These are phyloP conservation scores for Heliocybe sulcata DNA, from an alignment of 1,284 basidiomycete genomes.

Conservation along the genomic window DNA sequence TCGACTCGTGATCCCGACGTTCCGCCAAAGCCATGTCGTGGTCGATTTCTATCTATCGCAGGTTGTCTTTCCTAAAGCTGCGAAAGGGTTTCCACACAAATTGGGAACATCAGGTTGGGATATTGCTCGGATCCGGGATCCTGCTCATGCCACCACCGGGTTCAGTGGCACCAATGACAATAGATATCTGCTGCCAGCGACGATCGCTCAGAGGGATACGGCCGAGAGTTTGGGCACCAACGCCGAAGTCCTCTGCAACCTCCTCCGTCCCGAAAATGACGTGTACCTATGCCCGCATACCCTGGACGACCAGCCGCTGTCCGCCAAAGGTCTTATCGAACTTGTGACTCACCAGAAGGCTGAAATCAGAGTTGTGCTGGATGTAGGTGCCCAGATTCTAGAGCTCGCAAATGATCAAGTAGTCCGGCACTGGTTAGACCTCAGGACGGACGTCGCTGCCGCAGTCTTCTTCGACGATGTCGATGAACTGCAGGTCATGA, in stretches of 20 bases:
- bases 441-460: conserved; percentile 23
- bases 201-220: conserved; percentile 36
- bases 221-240: conserved; percentile 38
- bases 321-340: conserved; percentile 26
- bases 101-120: conserved; percentile 47
- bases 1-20: conserved; percentile 23
- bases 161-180: conserved; percentile 56
- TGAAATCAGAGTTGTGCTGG: conserved; percentile 38
- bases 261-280: conserved; percentile 37
- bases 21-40: conserved; percentile 28
- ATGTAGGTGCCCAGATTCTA: conserved; percentile 52
- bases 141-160: conserved; percentile 34
- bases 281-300: conserved; percentile 23
- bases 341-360: conserved; percentile 24
- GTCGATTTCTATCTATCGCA: conserved; percentile 43
- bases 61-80: conserved; percentile 41
- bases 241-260: conserved; percentile 36
- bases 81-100: conserved; percentile 40
- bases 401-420: conserved; percentile 38
- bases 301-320: conserved; percentile 15
- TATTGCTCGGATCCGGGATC: conserved; percentile 26
- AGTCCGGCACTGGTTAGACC: conserved; percentile 31
- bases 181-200: conserved; percentile 36
- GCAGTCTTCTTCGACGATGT: conserved; percentile 40
- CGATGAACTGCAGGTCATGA: conserved; percentile 35